Percentiles rank a stretch among this genome's conserved stretches.
These are phyloP conservation scores for Amylostereum areolatum DNA, from an alignment of 1,284 basidiomycete genomes.

Conservation along the genomic window DNA sequence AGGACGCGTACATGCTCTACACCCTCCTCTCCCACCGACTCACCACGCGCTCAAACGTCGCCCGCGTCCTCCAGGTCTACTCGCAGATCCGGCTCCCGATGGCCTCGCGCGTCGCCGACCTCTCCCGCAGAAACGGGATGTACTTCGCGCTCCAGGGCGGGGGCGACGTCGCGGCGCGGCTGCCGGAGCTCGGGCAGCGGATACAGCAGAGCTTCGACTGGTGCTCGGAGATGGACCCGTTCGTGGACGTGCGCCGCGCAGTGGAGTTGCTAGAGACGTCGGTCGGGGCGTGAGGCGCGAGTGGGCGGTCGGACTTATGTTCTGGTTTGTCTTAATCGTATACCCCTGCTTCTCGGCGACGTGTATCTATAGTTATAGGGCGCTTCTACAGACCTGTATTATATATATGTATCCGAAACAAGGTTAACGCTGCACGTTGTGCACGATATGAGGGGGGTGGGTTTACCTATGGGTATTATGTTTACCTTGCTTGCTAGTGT, in stretches of 20 bases:
- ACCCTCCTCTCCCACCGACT: conserved; percentile 35
- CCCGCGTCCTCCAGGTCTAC: conserved; percentile 31
- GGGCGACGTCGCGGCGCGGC: neutral
- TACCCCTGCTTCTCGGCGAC: too few relatives aligned
- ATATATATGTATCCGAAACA: too few relatives aligned
- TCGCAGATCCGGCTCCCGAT: conserved; percentile 37
- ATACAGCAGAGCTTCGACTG: neutral
- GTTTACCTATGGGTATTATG: too few relatives aligned
- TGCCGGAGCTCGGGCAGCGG: neutral
- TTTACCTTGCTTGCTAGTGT: too few relatives aligned
- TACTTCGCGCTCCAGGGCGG: neutral
- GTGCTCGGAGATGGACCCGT: neutral
- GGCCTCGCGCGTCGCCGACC: conserved; percentile 24
- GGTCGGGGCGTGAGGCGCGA: too few relatives aligned
- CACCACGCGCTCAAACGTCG: conserved; percentile 28
- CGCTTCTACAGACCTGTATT: too few relatives aligned
- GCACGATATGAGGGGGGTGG: too few relatives aligned
- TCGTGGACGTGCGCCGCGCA: neutral
- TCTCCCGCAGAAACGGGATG: conserved; percentile 23
- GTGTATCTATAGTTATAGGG: too few relatives aligned
- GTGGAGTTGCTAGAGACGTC: neutral
- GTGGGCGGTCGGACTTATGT: too few relatives aligned
- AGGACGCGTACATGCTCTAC: conserved; percentile 36
- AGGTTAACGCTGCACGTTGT: too few relatives aligned
- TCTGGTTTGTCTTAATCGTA: too few relatives aligned